Conservation (phyloP, 2,329 filamentous ascomycete genomes). For the Macrophomina tecta region DNA sequence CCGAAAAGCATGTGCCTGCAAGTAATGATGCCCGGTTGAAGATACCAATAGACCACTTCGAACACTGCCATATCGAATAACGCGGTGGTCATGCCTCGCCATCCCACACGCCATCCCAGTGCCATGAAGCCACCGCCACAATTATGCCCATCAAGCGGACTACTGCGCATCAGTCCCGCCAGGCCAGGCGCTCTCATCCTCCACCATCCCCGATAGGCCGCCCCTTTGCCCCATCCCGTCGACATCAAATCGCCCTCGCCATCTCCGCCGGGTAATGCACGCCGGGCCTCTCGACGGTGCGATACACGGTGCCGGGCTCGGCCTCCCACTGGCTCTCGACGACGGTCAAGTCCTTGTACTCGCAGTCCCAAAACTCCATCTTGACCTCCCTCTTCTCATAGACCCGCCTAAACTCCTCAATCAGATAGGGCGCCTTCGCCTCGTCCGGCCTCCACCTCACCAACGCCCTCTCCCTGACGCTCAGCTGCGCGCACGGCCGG, state of each 20-base stretch:
- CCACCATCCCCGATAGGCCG: background rate
- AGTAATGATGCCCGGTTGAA: too few relatives aligned
- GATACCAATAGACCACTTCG: too few relatives aligned
- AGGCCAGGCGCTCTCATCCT: background rate
- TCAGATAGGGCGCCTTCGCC: background rate
- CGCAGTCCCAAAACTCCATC: background rate
- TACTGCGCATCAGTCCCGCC: too few relatives aligned
- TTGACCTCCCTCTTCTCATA: background rate
- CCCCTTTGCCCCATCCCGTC: background rate
- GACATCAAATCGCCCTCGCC: background rate
- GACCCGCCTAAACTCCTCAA: background rate
- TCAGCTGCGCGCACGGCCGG: background rate
- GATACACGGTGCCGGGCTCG: conserved; percentile 1
- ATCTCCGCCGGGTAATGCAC: background rate
- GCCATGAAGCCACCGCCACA: too few relatives aligned
- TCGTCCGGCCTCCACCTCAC: background rate
- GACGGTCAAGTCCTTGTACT: background rate
- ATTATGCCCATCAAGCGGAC: too few relatives aligned
- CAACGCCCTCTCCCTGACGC: background rate
- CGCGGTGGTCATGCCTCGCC: too few relatives aligned
- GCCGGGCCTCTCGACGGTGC: background rate
- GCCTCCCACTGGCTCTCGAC: background rate
- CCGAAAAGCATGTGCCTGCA: too few relatives aligned
- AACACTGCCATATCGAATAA: too few relatives aligned
- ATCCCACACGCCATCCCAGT: too few relatives aligned